Percentiles rank a stretch among this genome's conserved stretches.
phyloP scores from a whole-genome alignment of 768 basidiomycete genomes.

The Macrocybe gigantea region DNA sequence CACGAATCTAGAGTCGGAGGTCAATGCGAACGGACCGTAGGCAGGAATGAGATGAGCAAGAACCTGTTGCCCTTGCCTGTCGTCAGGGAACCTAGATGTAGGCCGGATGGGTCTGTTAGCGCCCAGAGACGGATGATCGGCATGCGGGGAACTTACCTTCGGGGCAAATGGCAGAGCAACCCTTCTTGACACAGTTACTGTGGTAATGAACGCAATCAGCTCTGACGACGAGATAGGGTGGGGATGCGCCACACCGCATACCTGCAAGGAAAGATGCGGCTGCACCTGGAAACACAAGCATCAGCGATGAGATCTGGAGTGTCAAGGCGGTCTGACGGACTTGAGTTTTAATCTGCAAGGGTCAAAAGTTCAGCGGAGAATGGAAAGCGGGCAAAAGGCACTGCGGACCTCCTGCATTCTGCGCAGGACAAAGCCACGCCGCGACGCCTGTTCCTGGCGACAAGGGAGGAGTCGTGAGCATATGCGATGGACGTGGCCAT shows the following conservation, averaged over 20 bases:
- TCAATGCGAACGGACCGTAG: conserved; percentile 4
- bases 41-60: conserved; percentile 1
- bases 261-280: conserved; percentile 64
- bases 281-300: conserved; percentile 37
- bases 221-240: not conserved
- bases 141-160: conserved; percentile 33
- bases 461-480: conserved; percentile 22
- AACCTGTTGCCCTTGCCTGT: conserved; percentile 73
- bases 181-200: conserved; percentile 56
- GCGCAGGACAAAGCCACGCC: conserved; percentile 58
- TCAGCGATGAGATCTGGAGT: conserved; percentile 4
- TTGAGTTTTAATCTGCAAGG: conserved; percentile 56
- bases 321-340: conserved; percentile 28
- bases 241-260: conserved; percentile 17
- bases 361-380: conserved; percentile 9
- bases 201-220: not conserved
- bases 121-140: too few relatives aligned
- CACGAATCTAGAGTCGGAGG: conserved; percentile 42
- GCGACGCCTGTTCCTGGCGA: conserved; percentile 41
- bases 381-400: conserved; percentile 8
- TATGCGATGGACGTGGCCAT: conserved; percentile 17
- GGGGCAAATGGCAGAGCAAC: conserved; percentile 59
- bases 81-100: conserved; percentile 51
- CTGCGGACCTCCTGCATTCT: conserved; percentile 57
- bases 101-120: not conserved